Evolutionary conservation across 1,284 basidiomycete species (phyloP).

Genomic region (Ceratobasidium sp.): DNA sequence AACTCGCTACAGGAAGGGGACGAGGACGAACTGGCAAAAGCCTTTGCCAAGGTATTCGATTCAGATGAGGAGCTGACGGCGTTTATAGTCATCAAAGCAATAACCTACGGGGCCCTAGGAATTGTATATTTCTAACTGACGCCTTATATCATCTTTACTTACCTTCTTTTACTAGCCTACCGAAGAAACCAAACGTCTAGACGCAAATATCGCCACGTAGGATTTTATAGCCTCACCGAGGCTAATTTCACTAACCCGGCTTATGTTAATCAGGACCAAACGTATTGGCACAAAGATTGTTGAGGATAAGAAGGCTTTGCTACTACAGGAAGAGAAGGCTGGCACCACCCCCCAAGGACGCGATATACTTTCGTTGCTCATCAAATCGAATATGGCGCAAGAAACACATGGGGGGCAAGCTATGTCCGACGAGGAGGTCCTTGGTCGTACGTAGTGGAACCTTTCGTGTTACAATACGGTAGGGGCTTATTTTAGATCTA

Average conservation of each 20-base stretch:
- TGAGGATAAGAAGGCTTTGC: slow-evolving; percentile 57
- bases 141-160: slow-evolving; percentile 36
- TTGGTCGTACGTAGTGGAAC: slow-evolving; percentile 36
- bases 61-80: neutral
- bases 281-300: slow-evolving; percentile 56
- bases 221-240: neutral
- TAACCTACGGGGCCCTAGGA: neutral
- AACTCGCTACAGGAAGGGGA: slow-evolving; percentile 51
- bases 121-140: neutral
- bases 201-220: slow-evolving; percentile 14
- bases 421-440: slow-evolving; percentile 45
- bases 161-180: slow-evolving; percentile 50
- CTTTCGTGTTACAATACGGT: neutral
- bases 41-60: slow-evolving; percentile 53
- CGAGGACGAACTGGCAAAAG: slow-evolving; percentile 53
- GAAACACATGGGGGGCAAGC: slow-evolving; percentile 51
- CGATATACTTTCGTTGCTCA: slow-evolving; percentile 45
- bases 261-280: slow-evolving; percentile 49
- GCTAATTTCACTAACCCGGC: slow-evolving; percentile 46
- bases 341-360: slow-evolving; percentile 51
- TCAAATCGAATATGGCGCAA: slow-evolving; percentile 60
- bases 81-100: neutral
- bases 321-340: slow-evolving; percentile 34
- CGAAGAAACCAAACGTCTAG: slow-evolving; percentile 47
- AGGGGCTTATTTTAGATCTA: neutral